Evolutionary conservation across 768 basidiomycete genomes (phyloP), one percentile per base, ranked within the genome.

Genomic region (Termitomyces titanicus): DNA sequence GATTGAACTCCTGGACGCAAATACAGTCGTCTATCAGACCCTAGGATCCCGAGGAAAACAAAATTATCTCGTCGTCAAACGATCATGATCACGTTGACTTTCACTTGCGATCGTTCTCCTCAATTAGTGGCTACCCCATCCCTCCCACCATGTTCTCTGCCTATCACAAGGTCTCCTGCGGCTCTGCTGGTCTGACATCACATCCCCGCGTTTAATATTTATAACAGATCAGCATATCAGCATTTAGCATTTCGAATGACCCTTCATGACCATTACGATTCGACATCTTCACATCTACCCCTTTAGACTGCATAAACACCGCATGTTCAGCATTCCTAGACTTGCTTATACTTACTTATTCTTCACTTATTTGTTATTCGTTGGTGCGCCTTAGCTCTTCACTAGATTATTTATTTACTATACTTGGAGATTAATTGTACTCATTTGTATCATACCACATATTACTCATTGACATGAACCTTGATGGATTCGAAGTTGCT

Each of bases 1-100:
- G 5, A 68, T 79, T 48, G 59, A 66, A 35, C 22, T 67, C 34
- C 56, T 65, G 29, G 57, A 64, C 44, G 20, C 47, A 17, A 24
- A 46, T 12, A 45, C 48, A 6, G 51, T 60, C 47, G 24, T 56
- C 27, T 60, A 60, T 25, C 44, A 52, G 18, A 39, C 47, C 9
- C 27, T 38, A 13, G 55, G 37, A 33, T 18, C 53, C 37, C 25
- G n/a, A 47, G 60, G 35, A 31, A 31, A 11, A 25, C 39, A 57
- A 57, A 53, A 34, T n/a, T 52, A 51, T 47, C 59, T 54, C 47
- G 55, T 43, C 48, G 57, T 53, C 51, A 48, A 43, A 45, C 40
- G 45, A 33, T 25, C 49, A n/a, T 49, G 47, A 49, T 24, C 18
- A 17, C 15, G 8, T 24, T 8, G n/a, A 37, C 15, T 18, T 34